Evolutionary conservation across 768 basidiomycete species (phyloP).

Genomic region (Rhizopogon rudus): DNA sequence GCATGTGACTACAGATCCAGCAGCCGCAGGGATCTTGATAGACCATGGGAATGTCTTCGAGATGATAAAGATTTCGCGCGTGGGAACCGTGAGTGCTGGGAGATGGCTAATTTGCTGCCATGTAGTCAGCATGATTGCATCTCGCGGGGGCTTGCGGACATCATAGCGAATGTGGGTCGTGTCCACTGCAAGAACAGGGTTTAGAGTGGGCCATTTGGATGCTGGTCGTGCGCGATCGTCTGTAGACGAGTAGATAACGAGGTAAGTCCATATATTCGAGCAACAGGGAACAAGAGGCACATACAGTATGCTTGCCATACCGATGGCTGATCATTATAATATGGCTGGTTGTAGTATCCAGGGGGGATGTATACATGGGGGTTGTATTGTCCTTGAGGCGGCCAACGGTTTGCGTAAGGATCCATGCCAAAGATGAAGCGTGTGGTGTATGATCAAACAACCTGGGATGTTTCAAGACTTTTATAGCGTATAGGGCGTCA

Average conservation of each 20-base stretch:
- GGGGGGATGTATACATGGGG: slow-evolving; percentile 25
- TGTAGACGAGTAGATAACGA: slow-evolving; percentile 1
- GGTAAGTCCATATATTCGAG: background rate
- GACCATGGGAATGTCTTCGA: slow-evolving; percentile 64
- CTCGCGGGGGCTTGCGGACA: slow-evolving; percentile 36
- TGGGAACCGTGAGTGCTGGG: slow-evolving; percentile 33
- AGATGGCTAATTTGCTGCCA: slow-evolving; percentile 34
- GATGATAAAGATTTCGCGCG: slow-evolving; percentile 42
- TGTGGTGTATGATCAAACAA: background rate
- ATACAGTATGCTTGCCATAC: slow-evolving; percentile 14
- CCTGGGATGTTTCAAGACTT: background rate
- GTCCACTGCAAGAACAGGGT: slow-evolving; percentile 50
- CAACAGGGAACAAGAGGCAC: background rate
- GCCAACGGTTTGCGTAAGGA: slow-evolving; percentile 15
- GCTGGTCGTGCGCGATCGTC: slow-evolving; percentile 20
- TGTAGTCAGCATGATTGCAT: slow-evolving; percentile 37
- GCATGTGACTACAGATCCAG: slow-evolving; percentile 36
- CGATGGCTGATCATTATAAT: slow-evolving; percentile 4
- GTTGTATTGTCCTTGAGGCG: slow-evolving; percentile 24
- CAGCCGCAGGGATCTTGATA: slow-evolving; percentile 43
- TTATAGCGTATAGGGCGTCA: slow-evolving; percentile 7
- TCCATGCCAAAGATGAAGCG: slow-evolving; percentile 11
- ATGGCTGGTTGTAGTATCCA: slow-evolving; percentile 9
- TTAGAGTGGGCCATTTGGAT: slow-evolving; percentile 43
- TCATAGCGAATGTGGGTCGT: slow-evolving; percentile 47